Evolutionary conservation across 176 grass and related monocot genomes (phyloP), one percentile per base, ranked within the genome.

Genomic region (Eleusine indica): DNA sequence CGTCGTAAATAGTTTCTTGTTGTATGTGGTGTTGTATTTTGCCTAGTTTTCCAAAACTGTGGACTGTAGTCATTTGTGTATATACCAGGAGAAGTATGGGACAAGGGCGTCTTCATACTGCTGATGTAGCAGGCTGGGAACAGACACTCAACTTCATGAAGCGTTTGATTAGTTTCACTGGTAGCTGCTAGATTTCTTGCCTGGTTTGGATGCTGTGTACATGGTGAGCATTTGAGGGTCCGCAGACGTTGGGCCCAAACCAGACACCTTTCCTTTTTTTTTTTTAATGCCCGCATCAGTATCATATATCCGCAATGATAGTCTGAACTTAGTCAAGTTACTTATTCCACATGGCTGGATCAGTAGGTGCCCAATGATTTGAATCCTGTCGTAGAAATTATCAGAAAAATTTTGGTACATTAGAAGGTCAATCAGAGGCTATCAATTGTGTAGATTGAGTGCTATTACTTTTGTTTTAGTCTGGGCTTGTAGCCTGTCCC

Each of bases 21-120:
- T 83, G 57, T 58, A 43, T 52, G 49, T 62, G 15, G 10, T 42
- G 19, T 18, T 41, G 76, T 75, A 65, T 53, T 43, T 30, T 25
- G 25, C 41, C 18, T 32, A 14, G 14, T 57, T 56, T 66, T 77
- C n/a, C 28, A 61, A 82, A 73, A 67, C 14, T 47, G 37, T 11
- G 3, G 3, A 67, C 70, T 75, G 60, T 17, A 73, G 30, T 30
- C 19, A 8, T 66, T 67, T 43, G 38, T 73, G 0, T 21, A 67
- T 77, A 77, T 77, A 76, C 2, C 51, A 44, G 19, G n/a, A 51
- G 57, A 86, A 77, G 63, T 54, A 81, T 64, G 51, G 71, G 71
- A 85, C 32, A 40, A 56, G 18, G 54, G 6, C 64, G 37, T 39
- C 30, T 60, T 85, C 52, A 8, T 82, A 38, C 35, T 42, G 57